These are phyloP conservation scores for Wickerhamiella azyma DNA, from an alignment of 805 yeast species.

Conservation along the genomic window DNA sequence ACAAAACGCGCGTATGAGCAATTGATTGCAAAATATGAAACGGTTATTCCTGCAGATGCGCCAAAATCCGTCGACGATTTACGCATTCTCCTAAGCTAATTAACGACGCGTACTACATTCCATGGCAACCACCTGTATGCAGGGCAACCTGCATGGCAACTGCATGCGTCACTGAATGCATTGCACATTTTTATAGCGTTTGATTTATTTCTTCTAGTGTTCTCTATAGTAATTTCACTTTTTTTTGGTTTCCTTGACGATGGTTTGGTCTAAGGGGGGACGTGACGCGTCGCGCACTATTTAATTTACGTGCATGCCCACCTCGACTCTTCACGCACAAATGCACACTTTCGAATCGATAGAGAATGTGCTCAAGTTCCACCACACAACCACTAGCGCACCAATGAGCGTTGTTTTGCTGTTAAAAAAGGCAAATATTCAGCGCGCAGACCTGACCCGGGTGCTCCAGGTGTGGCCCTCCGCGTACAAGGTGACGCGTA, in stretches of 20 bases:
- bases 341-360: constrained; percentile 2
- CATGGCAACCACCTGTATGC: neutral
- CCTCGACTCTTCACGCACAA: neutral
- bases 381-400: constrained; percentile 1
- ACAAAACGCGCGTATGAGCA: neutral
- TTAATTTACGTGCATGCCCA: constrained; percentile 3
- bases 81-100: neutral
- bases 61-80: neutral
- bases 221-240: too few relatives aligned
- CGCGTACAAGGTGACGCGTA: constrained; percentile 23
- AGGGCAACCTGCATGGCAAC: too few relatives aligned
- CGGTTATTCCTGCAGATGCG: neutral
- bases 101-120: neutral
- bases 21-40: neutral
- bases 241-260: neutral
- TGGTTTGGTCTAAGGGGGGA: neutral
- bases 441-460: constrained; percentile 74
- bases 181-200: too few relatives aligned
- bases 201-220: too few relatives aligned
- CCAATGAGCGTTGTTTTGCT: neutral
- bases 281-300: constrained; percentile 3
- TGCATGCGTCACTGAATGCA: too few relatives aligned
- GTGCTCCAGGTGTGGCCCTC: constrained; percentile 39
- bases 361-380: constrained; percentile 5
- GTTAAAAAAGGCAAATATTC: constrained; percentile 10